Evolutionary conservation across 352 stramenopile species (phyloP).

Genomic region (Pythium pectinolyticum): DNA sequence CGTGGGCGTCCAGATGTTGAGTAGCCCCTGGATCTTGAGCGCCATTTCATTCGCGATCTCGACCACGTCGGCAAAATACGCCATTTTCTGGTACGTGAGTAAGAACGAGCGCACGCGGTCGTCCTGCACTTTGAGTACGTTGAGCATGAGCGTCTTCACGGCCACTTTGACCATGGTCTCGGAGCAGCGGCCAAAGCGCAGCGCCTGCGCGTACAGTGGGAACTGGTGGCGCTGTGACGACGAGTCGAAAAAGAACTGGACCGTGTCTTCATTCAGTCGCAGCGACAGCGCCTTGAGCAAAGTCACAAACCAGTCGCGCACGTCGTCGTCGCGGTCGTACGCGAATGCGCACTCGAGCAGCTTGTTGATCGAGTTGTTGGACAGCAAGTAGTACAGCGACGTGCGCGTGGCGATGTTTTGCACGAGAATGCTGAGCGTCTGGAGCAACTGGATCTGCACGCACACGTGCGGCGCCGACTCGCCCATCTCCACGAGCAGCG

Average conservation of each 20-base stretch:
- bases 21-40: constrained; percentile 67
- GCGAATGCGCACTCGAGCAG: constrained; percentile 84
- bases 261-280: constrained; percentile 83
- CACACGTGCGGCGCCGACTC: constrained; percentile 43
- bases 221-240: constrained; percentile 50
- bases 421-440: constrained; percentile 92
- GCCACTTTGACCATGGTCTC: constrained; percentile 87
- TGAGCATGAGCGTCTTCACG: constrained; percentile 86
- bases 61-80: constrained; percentile 82
- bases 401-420: constrained; percentile 88
- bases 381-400: constrained; percentile 94
- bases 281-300: constrained; percentile 87
- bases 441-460: constrained; percentile 92
- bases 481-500: constrained; percentile 87
- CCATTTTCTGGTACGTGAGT: constrained; percentile 66
- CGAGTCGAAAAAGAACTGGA: constrained; percentile 89
- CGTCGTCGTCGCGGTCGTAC: constrained; percentile 72
- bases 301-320: constrained; percentile 88
- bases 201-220: constrained; percentile 71
- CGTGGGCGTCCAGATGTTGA: constrained; percentile 57
- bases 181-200: constrained; percentile 66
- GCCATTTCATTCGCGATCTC: constrained; percentile 75
- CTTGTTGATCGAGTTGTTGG: constrained; percentile 95
- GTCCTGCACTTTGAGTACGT: constrained; percentile 79
- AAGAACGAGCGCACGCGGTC: constrained; percentile 77